phyloP scores from a whole-genome alignment of 1,284 basidiomycete species.

The Pseudozyma sp. region DNA sequence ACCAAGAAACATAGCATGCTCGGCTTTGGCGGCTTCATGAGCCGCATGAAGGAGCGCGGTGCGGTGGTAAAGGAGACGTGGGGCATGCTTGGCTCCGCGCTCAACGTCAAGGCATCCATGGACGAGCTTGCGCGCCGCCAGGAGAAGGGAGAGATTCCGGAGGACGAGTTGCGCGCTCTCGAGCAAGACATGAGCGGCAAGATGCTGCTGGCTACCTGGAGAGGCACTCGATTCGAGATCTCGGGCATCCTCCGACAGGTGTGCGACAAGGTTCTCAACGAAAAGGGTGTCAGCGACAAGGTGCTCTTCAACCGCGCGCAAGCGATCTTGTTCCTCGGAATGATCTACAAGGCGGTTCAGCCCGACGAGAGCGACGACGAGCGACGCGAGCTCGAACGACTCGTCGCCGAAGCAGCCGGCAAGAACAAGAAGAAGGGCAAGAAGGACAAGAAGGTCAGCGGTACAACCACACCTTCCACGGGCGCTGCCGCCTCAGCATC shows the following conservation, averaged over 20 bases:
- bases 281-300: constrained; percentile 65
- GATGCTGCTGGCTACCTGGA: constrained; percentile 67
- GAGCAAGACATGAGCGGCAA: constrained; percentile 96
- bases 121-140: constrained; percentile 92
- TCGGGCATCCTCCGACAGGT: constrained; percentile 62
- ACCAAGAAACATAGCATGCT: constrained; percentile 77
- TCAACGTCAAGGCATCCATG: constrained; percentile 72
- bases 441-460: constrained; percentile 41
- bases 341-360: constrained; percentile 66
- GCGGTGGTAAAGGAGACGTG: constrained; percentile 73
- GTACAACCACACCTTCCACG: constrained; percentile 13
- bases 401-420: constrained; percentile 70
- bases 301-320: constrained; percentile 64
- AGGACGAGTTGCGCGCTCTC: constrained; percentile 76
- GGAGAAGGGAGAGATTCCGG: constrained; percentile 86
- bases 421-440: constrained; percentile 69
- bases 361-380: constrained; percentile 67
- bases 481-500: constrained; percentile 23
- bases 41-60: constrained; percentile 93
- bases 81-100: constrained; percentile 73
- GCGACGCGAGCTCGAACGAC: constrained; percentile 67
- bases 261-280: constrained; percentile 66
- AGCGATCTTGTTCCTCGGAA: constrained; percentile 62
- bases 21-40: constrained; percentile 88
- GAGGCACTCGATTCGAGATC: constrained; percentile 64